A percentile compares a stretch with the other conserved stretches of the same genome.
These are phyloP conservation scores for Rhazya stricta DNA, from an alignment of 257 asterid species.

Conservation along the genomic window DNA sequence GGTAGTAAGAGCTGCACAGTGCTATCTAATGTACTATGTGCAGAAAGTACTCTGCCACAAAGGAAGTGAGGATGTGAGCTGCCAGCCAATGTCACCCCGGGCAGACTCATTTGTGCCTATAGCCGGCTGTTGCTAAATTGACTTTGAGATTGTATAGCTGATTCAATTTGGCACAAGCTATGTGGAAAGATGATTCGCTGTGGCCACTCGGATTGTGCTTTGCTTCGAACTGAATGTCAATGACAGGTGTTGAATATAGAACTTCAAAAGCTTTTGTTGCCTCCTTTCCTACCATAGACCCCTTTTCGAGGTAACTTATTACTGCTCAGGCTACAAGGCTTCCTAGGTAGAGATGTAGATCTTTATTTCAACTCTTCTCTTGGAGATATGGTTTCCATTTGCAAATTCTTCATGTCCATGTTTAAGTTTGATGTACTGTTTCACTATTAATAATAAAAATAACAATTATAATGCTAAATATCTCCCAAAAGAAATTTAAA, in stretches of 20 bases:
- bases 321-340: too few species aligned
- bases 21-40: constrained; percentile 60
- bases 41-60: constrained; percentile 44
- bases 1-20: constrained; percentile 55
- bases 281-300: neutral
- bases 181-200: neutral
- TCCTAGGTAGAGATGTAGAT: neutral
- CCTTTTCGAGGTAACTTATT: neutral
- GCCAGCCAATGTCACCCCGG: constrained; percentile 46
- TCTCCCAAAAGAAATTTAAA: too few species aligned
- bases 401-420: too few species aligned
- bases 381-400: neutral
- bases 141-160: neutral
- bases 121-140: constrained; percentile 61
- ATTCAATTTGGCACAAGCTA: neutral
- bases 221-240: neutral
- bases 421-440: too few species aligned
- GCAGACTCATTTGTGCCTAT: constrained; percentile 58
- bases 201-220: neutral
- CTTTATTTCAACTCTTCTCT: neutral
- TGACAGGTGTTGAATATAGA: neutral
- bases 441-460: neutral
- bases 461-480: too few species aligned
- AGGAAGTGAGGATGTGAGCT: constrained; percentile 51
- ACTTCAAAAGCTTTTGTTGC: neutral